phyloP scores from a whole-genome alignment of 495 filamentous ascomycete species.

The Astrothelium macrocarpum region DNA sequence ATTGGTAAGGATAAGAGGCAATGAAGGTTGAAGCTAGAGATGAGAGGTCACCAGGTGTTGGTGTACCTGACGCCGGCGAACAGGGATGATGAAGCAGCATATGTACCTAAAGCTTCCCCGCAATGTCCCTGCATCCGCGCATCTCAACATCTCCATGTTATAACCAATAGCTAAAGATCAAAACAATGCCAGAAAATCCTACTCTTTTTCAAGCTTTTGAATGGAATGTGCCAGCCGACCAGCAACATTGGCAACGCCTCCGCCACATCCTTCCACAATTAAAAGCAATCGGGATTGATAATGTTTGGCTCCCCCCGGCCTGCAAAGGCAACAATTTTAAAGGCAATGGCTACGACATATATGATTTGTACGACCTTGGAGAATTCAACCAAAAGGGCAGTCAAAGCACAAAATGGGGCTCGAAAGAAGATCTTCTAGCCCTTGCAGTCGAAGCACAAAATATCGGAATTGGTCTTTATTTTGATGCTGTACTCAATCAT shows the following conservation, averaged over 20 bases:
- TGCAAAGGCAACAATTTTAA: constrained; percentile 55
- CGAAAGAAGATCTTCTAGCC: constrained; percentile 49
- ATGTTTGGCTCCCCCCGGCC: constrained; percentile 63
- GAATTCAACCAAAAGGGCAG: constrained; percentile 67
- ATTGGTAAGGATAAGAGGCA: neutral
- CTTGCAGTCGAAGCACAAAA: constrained; percentile 42
- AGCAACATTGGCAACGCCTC: constrained; percentile 52
- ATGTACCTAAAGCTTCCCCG: neutral
- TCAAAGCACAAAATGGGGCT: constrained; percentile 63
- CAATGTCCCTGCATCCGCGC: neutral
- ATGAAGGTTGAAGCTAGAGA: neutral
- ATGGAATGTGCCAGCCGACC: constrained; percentile 60
- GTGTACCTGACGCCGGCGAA: neutral
- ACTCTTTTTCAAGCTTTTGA: constrained; percentile 66
- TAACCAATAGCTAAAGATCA: too few species aligned
- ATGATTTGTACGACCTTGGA: constrained; percentile 66
- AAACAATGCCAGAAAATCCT: constrained; percentile 40
- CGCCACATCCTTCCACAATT: constrained; percentile 43
- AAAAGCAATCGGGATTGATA: constrained; percentile 52
- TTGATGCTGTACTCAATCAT: constrained; percentile 71
- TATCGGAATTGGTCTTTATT: constrained; percentile 52
- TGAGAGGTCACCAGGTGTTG: neutral
- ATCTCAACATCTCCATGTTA: too few species aligned
- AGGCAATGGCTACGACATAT: constrained; percentile 69
- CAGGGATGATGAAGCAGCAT: constrained; percentile 4